phyloP scores from a whole-genome alignment of 2,329 filamentous ascomycete species.

The Sporothrix protearum region DNA sequence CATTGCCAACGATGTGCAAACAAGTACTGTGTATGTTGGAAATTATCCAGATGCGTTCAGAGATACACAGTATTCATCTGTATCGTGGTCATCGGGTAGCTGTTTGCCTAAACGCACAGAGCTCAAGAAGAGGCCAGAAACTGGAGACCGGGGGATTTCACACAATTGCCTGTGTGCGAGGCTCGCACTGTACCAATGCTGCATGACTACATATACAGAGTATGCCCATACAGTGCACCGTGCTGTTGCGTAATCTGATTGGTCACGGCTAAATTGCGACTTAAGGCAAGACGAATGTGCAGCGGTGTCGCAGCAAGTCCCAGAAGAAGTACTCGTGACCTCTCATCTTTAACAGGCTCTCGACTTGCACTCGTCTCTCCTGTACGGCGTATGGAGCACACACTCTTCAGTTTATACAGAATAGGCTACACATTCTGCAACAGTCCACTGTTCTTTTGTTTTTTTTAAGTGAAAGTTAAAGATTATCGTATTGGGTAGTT shows the following conservation, averaged over 20 bases:
- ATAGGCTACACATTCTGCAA: too few species aligned
- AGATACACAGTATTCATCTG: not conserved
- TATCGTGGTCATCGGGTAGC: not conserved
- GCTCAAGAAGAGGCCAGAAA: not conserved
- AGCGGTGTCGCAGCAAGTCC: constrained; percentile 2
- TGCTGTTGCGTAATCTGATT: constrained; percentile 27
- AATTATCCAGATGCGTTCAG: too few species aligned
- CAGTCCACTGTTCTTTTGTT: not conserved
- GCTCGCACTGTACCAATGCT: not conserved
- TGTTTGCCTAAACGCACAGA: not conserved
- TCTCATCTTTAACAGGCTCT: not conserved
- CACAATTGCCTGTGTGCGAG: not conserved
- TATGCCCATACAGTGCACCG: not conserved
- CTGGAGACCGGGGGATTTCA: not conserved
- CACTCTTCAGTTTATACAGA: not conserved
- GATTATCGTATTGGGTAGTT: not conserved
- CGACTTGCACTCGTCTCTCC: not conserved
- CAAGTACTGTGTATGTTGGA: not conserved
- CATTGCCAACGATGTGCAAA: not conserved
- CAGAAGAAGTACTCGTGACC: constrained; percentile 6
- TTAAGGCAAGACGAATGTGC: constrained; percentile 26
- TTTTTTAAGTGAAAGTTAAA: not conserved
- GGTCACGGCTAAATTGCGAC: constrained; percentile 38
- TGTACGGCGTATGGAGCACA: too few species aligned
- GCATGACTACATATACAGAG: not conserved